Percentiles rank a stretch among this genome's conserved stretches.
These are phyloP conservation scores for Talaromyces sp. DNA, from an alignment of 2,329 filamentous ascomycete species.

Conservation along the genomic window DNA sequence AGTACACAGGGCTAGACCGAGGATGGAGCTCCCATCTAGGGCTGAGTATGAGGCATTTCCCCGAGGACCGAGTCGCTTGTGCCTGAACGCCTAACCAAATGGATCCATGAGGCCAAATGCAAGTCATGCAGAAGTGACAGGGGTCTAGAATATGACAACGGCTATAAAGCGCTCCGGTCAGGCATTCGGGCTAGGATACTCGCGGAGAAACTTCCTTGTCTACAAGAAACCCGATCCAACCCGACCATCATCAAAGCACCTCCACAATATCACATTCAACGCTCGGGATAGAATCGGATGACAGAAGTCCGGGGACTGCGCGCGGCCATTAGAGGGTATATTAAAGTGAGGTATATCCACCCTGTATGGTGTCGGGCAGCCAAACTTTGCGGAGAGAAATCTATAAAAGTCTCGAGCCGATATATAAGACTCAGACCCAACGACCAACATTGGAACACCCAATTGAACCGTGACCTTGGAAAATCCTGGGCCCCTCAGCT, in stretches of 20 bases:
- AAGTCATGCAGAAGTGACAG: constrained; percentile 1
- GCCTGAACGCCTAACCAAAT: constrained; percentile 1
- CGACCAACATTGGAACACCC: neutral
- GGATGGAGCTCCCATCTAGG: neutral
- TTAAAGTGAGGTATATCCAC: constrained; percentile 7
- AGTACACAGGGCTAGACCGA: no score
- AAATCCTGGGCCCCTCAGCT: neutral
- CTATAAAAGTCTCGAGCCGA: constrained; percentile 5
- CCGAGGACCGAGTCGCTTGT: neutral
- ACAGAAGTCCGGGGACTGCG: neutral
- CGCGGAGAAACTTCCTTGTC: neutral
- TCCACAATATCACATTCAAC: neutral
- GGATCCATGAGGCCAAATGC: neutral
- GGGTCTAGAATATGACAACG: neutral
- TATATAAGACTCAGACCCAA: neutral
- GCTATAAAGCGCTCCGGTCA: neutral
- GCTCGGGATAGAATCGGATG: neutral
- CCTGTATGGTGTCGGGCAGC: constrained; percentile 9
- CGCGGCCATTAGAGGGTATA: constrained; percentile 8
- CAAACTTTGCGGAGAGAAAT: constrained; percentile 2
- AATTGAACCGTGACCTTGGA: constrained; percentile 5
- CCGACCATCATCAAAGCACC: neutral
- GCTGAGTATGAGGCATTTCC: neutral
- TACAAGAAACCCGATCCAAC: constrained; percentile 1
- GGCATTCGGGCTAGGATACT: neutral